Conservation (phyloP, 148 eudicot genomes). For the Talinum fruticosum region DNA sequence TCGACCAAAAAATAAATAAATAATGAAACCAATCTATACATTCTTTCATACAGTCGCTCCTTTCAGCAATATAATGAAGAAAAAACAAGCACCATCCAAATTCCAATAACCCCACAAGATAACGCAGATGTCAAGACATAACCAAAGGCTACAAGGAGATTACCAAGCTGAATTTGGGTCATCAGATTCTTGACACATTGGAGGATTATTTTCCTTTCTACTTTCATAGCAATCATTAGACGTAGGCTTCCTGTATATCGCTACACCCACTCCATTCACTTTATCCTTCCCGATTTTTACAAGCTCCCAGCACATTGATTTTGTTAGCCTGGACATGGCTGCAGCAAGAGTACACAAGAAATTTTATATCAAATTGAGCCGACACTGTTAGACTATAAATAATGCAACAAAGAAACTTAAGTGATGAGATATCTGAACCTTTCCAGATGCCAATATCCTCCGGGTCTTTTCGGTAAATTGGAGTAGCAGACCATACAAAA, state of each 20-base stretch:
- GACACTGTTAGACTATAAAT: not conserved
- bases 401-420: not conserved
- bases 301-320: constrained; percentile 71
- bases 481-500: constrained; percentile 86
- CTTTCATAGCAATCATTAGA: constrained; percentile 67
- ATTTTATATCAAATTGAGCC: not conserved
- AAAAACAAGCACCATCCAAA: not conserved
- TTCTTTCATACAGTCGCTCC: constrained; percentile 3
- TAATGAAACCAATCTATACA: not conserved
- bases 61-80: not conserved
- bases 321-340: constrained; percentile 59
- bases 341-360: constrained; percentile 15
- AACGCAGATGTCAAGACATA: constrained; percentile 1
- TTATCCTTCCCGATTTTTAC: constrained; percentile 39
- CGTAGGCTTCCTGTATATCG: constrained; percentile 61
- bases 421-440: constrained; percentile 28
- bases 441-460: constrained; percentile 64
- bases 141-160: constrained; percentile 5
- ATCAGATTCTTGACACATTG: constrained; percentile 45
- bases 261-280: constrained; percentile 54
- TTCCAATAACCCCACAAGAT: not conserved
- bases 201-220: constrained; percentile 44
- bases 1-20: too few species aligned
- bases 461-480: constrained; percentile 51
- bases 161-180: constrained; percentile 66